Percentiles rank a stretch among this genome's conserved stretches.
phyloP scores from a whole-genome alignment of 2,329 filamentous ascomycete species.

The Monilinia polystroma region DNA sequence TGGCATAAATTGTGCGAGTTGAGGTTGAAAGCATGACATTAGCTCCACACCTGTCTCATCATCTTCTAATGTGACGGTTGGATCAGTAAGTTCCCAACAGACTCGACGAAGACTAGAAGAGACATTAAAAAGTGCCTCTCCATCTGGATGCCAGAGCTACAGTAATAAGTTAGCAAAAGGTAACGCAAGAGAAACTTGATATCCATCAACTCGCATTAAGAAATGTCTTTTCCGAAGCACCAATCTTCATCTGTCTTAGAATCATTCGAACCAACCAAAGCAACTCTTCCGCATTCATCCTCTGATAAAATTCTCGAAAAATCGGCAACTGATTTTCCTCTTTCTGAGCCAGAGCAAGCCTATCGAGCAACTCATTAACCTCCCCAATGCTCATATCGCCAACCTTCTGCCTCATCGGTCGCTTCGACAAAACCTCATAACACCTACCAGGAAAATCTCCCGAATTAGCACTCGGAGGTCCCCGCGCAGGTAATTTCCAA shows the following conservation, averaged over 20 bases:
- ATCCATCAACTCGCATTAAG: slow-evolving; percentile 52
- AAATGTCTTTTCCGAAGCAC: slow-evolving; percentile 84
- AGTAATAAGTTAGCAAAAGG: slow-evolving; percentile 34
- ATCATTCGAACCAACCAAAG: slow-evolving; percentile 95
- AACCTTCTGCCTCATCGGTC: slow-evolving; percentile 69
- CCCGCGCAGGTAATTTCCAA: slow-evolving; percentile 85
- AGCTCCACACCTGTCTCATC: slow-evolving; percentile 73
- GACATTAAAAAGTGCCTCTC: slow-evolving; percentile 78
- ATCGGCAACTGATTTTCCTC: slow-evolving; percentile 84
- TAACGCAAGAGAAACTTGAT: neutral
- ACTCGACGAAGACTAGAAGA: slow-evolving; percentile 87
- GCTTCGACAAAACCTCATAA: slow-evolving; percentile 80
- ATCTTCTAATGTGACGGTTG: slow-evolving; percentile 67
- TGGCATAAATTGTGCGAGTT: slow-evolving; percentile 90
- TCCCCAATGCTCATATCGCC: slow-evolving; percentile 84
- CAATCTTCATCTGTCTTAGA: slow-evolving; percentile 70
- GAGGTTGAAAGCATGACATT: slow-evolving; percentile 96
- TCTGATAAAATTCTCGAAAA: slow-evolving; percentile 78
- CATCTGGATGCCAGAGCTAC: slow-evolving; percentile 79
- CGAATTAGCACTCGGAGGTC: slow-evolving; percentile 61
- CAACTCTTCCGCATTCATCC: slow-evolving; percentile 91
- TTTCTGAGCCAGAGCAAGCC: slow-evolving; percentile 69
- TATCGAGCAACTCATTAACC: slow-evolving; percentile 83
- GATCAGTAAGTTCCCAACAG: slow-evolving; percentile 89
- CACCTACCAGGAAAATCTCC: slow-evolving; percentile 93